Base-by-base conservation (phyloP, 768 basidiomycete species). In the Saitozyma podzolica region DNA sequence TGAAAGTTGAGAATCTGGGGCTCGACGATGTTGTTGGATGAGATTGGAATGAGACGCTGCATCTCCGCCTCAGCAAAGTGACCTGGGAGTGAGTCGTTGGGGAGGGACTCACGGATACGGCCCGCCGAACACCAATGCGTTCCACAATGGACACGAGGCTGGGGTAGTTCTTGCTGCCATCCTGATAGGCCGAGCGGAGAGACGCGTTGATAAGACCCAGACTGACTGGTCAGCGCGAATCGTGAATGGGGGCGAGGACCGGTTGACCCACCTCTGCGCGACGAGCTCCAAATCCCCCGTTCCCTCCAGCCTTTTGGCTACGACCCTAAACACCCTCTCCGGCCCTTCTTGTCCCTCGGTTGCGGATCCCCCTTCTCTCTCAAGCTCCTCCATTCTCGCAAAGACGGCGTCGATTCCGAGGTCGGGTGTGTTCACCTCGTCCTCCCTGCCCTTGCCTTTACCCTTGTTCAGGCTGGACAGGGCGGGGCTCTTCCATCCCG, bases 1-100 rank as follows among this genome's bases (percentile, higher is more conserved):
- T 73, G 74, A 51, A 76, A 72, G 51, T 65, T 68, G 7, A 73
- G 64, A 5, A 72, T 72, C 55, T 76, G 74, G 43, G 69, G 69
- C 45, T 73, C 68, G 41, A 73, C 68, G 14, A 66, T 63, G 49
- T 73, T 73, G 52, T 68, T 71, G 0, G 62, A 20, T 39, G 61
- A 65, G 6, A 67, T 72, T 14, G 67, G 64, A 59, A 76, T 76
- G 14, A 76, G 59, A 11, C 72, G 72, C 74, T 73, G 54, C 8
- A 47, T 43, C 9, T 5, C 2, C 29, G 29, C 29, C 51, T 43
- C 49, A 48, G 53, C 17, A 8, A 47, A 37, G 19, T 20, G 9
- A 9, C 19, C 20, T 4, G 7, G 13, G 8, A 14, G 0, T 7
- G 17, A 29, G 17, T 10, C 10, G 43, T 10, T 10, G 51, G 9